These are phyloP conservation scores for Schizosaccharomyces osmophilus DNA, from an alignment of 805 yeast species.

Conservation along the genomic window DNA sequence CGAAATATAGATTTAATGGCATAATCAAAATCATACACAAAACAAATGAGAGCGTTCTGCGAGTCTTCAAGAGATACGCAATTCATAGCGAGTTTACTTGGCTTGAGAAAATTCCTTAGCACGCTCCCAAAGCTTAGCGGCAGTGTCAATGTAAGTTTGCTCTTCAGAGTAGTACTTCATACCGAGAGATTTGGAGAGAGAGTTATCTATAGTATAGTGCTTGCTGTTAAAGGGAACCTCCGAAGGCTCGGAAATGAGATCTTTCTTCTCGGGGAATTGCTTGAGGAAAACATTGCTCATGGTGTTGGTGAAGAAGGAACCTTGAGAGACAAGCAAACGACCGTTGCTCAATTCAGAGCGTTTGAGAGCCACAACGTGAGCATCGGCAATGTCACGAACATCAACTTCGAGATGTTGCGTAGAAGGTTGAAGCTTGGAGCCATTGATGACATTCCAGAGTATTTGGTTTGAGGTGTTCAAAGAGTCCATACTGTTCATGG, in stretches of 20 bases:
- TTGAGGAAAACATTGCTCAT: constrained; percentile 5
- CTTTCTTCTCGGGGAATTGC: constrained; percentile 7
- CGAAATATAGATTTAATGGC: no score
- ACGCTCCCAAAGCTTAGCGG: background rate
- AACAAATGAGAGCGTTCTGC: no score
- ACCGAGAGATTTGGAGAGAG: constrained; percentile 9
- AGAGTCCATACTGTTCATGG: constrained; percentile 11
- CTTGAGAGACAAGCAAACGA: constrained; percentile 12
- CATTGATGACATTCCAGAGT: constrained; percentile 14
- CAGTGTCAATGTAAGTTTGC: constrained; percentile 7
- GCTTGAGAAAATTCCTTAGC: background rate
- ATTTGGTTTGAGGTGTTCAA: constrained; percentile 18
- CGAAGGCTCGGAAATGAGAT: constrained; percentile 5
- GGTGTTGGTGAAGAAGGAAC: constrained; percentile 5
- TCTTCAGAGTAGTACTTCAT: constrained; percentile 9
- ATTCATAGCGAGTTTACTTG: no score
- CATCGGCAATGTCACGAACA: constrained; percentile 36
- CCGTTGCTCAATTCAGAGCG: constrained; percentile 10
- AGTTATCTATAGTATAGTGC: constrained; percentile 4
- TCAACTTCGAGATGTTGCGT: constrained; percentile 16
- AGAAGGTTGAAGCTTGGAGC: background rate
- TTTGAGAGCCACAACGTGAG: constrained; percentile 25
- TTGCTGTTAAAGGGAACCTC: background rate
- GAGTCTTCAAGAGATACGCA: no score
- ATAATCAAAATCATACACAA: no score